Percentiles rank a stretch among this genome's conserved stretches.
phyloP scores from a whole-genome alignment of 805 yeast genomes.

The Yamadazyma phyllophila region DNA sequence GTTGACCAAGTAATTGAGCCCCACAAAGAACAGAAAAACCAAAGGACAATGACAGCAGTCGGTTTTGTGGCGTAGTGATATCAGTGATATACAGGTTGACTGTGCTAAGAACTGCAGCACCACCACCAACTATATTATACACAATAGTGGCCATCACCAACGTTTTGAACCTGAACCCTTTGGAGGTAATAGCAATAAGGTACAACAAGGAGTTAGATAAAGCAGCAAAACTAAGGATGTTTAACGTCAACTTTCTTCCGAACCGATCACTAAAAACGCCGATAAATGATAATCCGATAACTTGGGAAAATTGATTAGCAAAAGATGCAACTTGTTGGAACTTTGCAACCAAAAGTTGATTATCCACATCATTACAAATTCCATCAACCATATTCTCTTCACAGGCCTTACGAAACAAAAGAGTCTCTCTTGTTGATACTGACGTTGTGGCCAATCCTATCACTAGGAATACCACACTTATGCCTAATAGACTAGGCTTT shows the following conservation, averaged over 20 bases:
- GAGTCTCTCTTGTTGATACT: constrained; percentile 1
- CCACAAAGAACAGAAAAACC: constrained; percentile 49
- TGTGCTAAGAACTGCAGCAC: constrained; percentile 51
- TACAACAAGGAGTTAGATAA: background rate
- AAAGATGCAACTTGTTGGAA: constrained; percentile 44
- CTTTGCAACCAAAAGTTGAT: constrained; percentile 40
- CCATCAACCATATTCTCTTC: constrained; percentile 11
- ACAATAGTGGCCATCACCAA: constrained; percentile 44
- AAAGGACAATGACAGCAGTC: constrained; percentile 50
- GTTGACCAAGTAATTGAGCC: background rate
- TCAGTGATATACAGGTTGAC: constrained; percentile 72
- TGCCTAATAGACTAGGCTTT: background rate
- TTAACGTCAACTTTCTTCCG: constrained; percentile 33
- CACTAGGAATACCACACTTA: background rate
- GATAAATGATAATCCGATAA: constrained; percentile 53
- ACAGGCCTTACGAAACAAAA: constrained; percentile 8
- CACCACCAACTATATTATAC: constrained; percentile 59
- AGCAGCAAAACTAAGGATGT: constrained; percentile 14
- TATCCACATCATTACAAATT: constrained; percentile 27
- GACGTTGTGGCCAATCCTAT: constrained; percentile 1
- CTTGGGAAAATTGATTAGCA: constrained; percentile 43
- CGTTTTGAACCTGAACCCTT: constrained; percentile 7
- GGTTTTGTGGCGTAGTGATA: constrained; percentile 58
- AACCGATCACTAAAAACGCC: constrained; percentile 35
- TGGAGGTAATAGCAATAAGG: background rate